A percentile compares a stretch with the other conserved stretches of the same genome.
Evolutionary conservation across 73 alveolate genomes (phyloP).

Genomic region (Durusdinium trenchii): DNA sequence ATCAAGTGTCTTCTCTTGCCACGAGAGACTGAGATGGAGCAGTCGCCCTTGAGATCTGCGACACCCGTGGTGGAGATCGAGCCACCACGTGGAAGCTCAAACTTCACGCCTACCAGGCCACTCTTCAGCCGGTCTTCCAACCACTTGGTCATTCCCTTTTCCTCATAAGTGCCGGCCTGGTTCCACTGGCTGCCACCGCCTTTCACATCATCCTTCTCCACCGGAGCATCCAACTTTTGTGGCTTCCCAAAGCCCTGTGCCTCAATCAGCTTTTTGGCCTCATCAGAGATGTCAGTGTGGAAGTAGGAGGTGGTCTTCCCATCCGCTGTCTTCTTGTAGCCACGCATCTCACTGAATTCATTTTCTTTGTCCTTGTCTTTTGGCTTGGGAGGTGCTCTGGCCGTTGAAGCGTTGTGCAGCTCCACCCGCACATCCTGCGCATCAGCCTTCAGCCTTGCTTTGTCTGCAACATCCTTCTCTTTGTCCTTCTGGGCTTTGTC

Average conservation of each 20-base stretch:
- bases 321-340: constrained; percentile 89
- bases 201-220: constrained; percentile 42
- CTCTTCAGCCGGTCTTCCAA: constrained; percentile 77
- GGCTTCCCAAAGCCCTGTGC: constrained; percentile 95
- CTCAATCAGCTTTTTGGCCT: constrained; percentile 88
- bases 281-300: constrained; percentile 80
- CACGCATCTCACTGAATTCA: constrained; percentile 31
- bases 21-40: constrained; percentile 93
- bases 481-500: constrained; percentile 74
- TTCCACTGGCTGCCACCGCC: constrained; percentile 44
- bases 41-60: constrained; percentile 91
- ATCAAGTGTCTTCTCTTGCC: constrained; percentile 92
- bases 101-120: constrained; percentile 56
- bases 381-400: constrained; percentile 84
- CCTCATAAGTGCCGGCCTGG: constrained; percentile 93
- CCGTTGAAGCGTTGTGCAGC: constrained; percentile 93
- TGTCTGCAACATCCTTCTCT: constrained; percentile 83
- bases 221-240: constrained; percentile 74
- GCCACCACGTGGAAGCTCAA: constrained; percentile 74
- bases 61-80: constrained; percentile 30
- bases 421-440: constrained; percentile 87
- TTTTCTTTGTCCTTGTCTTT: constrained; percentile 6
- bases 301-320: constrained; percentile 84
- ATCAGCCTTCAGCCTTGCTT: constrained; percentile 62
- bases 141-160: constrained; percentile 95